Conservation (phyloP, 768 basidiomycete species). For the Termitomyces titanicus region DNA sequence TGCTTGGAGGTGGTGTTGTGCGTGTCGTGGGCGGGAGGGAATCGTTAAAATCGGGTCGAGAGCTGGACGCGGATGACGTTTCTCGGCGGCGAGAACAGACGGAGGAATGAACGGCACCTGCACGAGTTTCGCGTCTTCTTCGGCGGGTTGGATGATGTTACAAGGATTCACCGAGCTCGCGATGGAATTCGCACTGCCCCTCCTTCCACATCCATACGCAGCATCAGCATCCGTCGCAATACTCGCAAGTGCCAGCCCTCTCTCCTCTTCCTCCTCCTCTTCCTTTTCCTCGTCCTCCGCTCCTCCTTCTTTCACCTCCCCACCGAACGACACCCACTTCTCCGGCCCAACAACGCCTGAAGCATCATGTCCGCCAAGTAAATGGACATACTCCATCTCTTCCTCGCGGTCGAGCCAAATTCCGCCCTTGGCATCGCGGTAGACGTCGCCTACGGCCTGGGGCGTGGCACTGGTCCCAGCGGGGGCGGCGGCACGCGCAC, state of each 20-base stretch:
- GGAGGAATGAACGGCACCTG: conserved; percentile 8
- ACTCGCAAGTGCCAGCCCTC: conserved; percentile 14
- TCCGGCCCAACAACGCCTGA: conserved; percentile 25
- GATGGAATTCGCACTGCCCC: conserved; percentile 45
- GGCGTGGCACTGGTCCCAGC: conserved; percentile 22
- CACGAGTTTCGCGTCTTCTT: conserved; percentile 23
- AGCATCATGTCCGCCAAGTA: conserved; percentile 36
- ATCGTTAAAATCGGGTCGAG: conserved; percentile 29
- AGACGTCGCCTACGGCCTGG: conserved; percentile 52
- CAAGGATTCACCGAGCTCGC: conserved; percentile 42
- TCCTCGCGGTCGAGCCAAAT: conserved; percentile 75
- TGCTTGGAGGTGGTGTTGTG: conserved; percentile 30
- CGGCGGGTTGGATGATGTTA: conserved; percentile 37
- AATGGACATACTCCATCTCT: conserved; percentile 62
- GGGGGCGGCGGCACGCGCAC: conserved; percentile 39
- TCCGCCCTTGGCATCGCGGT: conserved; percentile 57
- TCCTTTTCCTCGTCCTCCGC: no score
- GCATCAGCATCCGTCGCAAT: conserved; percentile 10
- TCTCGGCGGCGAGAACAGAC: conserved; percentile 17
- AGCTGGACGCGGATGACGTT: conserved; percentile 31
- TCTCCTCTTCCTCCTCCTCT: conserved; percentile 5
- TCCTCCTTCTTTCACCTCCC: conserved; percentile 21
- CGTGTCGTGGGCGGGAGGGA: conserved; percentile 30
- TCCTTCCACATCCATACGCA: conserved; percentile 28
- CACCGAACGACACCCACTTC: conserved; percentile 43